phyloP scores from a whole-genome alignment of 768 basidiomycete genomes.

The Lactifluus subvellereus region DNA sequence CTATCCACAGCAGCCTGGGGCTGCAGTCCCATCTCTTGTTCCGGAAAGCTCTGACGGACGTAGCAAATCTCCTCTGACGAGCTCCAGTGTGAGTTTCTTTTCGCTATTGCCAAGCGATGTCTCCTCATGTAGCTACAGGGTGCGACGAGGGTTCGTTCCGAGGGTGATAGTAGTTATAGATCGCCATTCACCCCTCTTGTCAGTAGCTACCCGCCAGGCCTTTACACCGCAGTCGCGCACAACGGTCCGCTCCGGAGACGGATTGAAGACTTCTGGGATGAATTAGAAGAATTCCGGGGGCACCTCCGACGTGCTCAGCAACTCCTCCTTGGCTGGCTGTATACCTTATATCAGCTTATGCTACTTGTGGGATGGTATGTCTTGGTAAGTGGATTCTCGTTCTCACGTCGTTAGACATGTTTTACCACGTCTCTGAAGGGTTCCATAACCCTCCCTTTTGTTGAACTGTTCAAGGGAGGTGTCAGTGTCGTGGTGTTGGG shows the following conservation, averaged over 20 bases:
- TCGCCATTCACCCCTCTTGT: not conserved
- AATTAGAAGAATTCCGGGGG: not conserved
- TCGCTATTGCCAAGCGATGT: not conserved
- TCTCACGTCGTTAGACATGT: too few species aligned
- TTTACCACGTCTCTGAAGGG: not conserved
- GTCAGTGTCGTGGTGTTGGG: not conserved
- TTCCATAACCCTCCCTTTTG: not conserved
- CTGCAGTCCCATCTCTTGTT: not conserved
- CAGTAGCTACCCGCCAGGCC: not conserved
- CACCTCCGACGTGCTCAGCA: not conserved
- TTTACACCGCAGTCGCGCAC: conserved; percentile 3
- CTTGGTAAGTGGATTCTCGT: not conserved
- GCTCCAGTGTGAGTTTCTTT: not conserved
- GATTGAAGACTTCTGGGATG: not conserved
- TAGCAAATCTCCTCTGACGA: not conserved
- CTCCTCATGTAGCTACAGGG: not conserved
- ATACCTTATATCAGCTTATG: not conserved
- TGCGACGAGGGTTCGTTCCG: not conserved
- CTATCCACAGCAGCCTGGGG: not conserved
- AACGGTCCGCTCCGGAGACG: not conserved
- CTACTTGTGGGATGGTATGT: not conserved
- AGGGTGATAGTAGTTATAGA: not conserved
- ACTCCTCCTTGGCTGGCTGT: conserved; percentile 5
- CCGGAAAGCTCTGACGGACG: not conserved
- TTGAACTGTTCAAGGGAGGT: not conserved